Evolutionary conservation across 768 basidiomycete genomes (phyloP), one percentile per base, ranked within the genome.

Genomic region (Termitomyces sp.): DNA sequence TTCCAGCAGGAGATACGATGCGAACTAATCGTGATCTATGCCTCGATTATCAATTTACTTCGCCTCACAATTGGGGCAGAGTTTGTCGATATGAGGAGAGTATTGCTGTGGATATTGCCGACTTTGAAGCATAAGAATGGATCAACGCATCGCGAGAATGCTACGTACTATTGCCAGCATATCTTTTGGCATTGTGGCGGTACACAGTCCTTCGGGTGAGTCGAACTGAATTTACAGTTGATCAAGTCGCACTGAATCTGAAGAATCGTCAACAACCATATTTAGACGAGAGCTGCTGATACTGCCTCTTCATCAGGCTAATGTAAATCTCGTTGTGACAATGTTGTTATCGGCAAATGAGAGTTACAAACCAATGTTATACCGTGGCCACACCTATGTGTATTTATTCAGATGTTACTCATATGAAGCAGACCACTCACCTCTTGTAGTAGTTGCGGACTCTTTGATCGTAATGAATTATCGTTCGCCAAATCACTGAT

Each of bases 121-220:
- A 62, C 84, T 86, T 65, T 28, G 36, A 64, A 58, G 30, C 18
- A 20, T 65, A 8, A 67, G 60, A 28, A 45, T 46, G 22, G 20
- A 30, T 43, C 38, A 0, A 9, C 41, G 35, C 20, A 30, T 16
- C 30, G 41, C 26, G 38, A 54, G 18, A 30, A 49, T 16, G 18
- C 28, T 35, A 74, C 86, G 63, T 69, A 87, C 86, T 88, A 87
- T 69, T 88, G 86, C 84, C 86, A 87, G 68, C 86, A 88, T 56
- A 76, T 78, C 60, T 77, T 68, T 60, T 70, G 75, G 65, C 86
- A 88, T 45, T 69, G 62, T 36, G 83, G 82, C 3, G 79, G 76
- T 48, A 63, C 55, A 67, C 86, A 88, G 38, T 71, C 66, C 43
- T 51, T 65, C 38, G 85, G 74, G 67, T 88, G 86, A 35, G 64